Conservation (phyloP, 257 asterid genomes). For the Cordia subcordata region DNA sequence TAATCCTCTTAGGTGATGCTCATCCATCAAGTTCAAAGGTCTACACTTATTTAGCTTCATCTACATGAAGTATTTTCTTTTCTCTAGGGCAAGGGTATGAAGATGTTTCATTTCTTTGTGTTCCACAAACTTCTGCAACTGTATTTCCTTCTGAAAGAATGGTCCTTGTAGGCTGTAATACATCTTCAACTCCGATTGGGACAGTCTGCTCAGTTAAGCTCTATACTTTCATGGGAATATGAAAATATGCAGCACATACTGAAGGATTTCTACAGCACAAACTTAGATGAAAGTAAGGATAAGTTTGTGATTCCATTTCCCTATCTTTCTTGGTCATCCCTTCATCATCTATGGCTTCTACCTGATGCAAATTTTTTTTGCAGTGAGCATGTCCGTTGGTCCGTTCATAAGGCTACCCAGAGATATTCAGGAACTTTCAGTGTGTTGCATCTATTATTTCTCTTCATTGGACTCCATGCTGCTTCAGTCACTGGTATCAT, state of each 20-base stretch:
- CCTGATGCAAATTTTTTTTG: slow-evolving; percentile 11
- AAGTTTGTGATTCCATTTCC: slow-evolving; percentile 13
- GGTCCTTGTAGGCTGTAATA: slow-evolving; percentile 68
- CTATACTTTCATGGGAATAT: slow-evolving; percentile 46
- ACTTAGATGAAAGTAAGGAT: slow-evolving; percentile 41
- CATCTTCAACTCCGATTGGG: slow-evolving; percentile 61
- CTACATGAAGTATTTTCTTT: neutral
- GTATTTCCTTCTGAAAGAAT: slow-evolving; percentile 1
- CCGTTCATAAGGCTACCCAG: slow-evolving; percentile 71
- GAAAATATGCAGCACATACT: slow-evolving; percentile 50
- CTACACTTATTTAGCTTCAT: slow-evolving; percentile 18
- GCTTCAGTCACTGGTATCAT: slow-evolving; percentile 67
- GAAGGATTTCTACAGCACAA: slow-evolving; percentile 46
- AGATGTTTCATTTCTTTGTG: slow-evolving; percentile 1
- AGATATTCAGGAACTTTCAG: slow-evolving; percentile 78
- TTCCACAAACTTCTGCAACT: slow-evolving; percentile 5
- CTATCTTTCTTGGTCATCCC: slow-evolving; percentile 12
- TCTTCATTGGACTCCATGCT: slow-evolving; percentile 50
- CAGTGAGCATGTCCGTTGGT: slow-evolving; percentile 46
- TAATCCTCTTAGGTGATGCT: slow-evolving; percentile 55
- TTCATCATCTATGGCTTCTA: slow-evolving; percentile 9
- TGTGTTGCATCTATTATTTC: slow-evolving; percentile 75
- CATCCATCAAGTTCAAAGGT: slow-evolving; percentile 67
- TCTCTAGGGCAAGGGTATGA: neutral
- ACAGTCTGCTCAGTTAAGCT: slow-evolving; percentile 43